Evolutionary conservation across 2,329 filamentous ascomycete genomes (phyloP).

Genomic region (Phaeophleospora eucalypticola): DNA sequence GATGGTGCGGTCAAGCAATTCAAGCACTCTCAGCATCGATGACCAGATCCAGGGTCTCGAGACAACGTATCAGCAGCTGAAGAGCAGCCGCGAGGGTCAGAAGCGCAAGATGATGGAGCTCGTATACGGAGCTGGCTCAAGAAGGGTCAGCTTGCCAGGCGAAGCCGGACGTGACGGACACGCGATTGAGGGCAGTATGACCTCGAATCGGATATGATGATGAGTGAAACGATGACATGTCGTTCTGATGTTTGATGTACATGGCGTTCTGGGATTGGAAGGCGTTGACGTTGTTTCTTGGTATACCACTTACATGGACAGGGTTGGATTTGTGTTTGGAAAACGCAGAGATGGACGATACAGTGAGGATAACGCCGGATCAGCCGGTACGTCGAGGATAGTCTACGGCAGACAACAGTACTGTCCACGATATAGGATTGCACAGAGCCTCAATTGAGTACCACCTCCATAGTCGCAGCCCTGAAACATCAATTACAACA

Average conservation of each 20-base stretch:
- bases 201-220: not conserved
- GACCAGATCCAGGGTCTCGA: conserved; percentile 82
- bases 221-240: not conserved
- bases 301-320: not conserved
- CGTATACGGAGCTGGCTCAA: conserved; percentile 29
- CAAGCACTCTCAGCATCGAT: conserved; percentile 69
- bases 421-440: not conserved
- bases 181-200: conserved; percentile 14
- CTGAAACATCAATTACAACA: too few species aligned
- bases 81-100: conserved; percentile 70
- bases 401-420: not conserved
- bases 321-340: not conserved
- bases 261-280: not conserved
- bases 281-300: not conserved
- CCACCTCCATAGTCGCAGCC: not conserved
- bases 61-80: conserved; percentile 73
- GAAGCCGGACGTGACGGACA: conserved; percentile 9
- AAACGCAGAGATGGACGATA: not conserved
- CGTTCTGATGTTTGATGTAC: not conserved
- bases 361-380: not conserved
- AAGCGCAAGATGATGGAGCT: conserved; percentile 34
- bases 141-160: conserved; percentile 16
- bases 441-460: not conserved
- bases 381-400: not conserved
- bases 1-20: conserved; percentile 66